These are phyloP conservation scores for Schizosaccharomyces cryophilus DNA, from an alignment of 805 yeast genomes.

Conservation along the genomic window DNA sequence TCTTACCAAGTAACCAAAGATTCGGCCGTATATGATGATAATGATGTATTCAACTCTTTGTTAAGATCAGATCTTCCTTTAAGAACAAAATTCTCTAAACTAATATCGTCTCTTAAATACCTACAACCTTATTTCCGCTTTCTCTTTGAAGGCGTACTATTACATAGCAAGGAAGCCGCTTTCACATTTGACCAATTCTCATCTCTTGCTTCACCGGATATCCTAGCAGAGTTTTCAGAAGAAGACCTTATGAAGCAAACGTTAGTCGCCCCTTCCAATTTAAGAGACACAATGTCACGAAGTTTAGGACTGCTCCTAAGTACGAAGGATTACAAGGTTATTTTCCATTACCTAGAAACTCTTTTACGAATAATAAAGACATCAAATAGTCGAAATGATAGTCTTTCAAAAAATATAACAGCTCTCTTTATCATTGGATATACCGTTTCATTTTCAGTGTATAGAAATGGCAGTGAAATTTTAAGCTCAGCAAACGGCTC, in stretches of 20 bases:
- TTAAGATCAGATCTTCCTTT: not conserved
- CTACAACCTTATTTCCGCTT: not conserved
- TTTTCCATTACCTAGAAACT: not conserved
- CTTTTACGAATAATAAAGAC: not conserved
- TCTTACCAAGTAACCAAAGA: not conserved
- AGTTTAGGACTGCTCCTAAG: not conserved
- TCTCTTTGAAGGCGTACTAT: not conserved
- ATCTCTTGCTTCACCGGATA: not conserved
- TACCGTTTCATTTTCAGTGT: conserved; percentile 17
- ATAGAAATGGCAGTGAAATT: conserved; percentile 3
- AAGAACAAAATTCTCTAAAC: not conserved
- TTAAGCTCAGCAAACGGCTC: no score
- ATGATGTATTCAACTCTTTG: not conserved
- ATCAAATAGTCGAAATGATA: not conserved
- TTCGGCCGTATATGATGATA: not conserved
- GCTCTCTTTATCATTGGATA: conserved; percentile 31
- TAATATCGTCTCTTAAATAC: not conserved
- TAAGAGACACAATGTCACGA: not conserved
- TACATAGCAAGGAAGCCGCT: not conserved
- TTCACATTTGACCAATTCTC: not conserved
- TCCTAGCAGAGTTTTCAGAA: not conserved
- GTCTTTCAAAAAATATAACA: conserved; percentile 26
- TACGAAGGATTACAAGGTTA: not conserved
- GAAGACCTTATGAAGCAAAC: not conserved
- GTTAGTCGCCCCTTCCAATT: not conserved